These are phyloP conservation scores for Podospora fimiseda DNA, from an alignment of 495 filamentous ascomycete species.

Conservation along the genomic window DNA sequence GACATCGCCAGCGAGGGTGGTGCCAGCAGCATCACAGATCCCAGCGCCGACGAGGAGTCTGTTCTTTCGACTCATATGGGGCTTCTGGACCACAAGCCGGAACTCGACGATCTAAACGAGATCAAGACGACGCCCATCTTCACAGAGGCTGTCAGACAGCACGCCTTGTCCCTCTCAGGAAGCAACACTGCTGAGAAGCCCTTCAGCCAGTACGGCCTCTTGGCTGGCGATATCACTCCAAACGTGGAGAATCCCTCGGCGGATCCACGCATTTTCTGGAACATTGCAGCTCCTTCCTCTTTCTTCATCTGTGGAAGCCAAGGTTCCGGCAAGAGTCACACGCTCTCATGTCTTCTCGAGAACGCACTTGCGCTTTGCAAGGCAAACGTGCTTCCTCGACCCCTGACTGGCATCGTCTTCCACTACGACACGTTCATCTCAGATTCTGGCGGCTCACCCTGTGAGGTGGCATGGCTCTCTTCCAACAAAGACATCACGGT, in stretches of 20 bases:
- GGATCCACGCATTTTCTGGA: slow-evolving; percentile 56
- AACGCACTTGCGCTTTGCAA: slow-evolving; percentile 46
- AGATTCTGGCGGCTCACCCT: slow-evolving; percentile 47
- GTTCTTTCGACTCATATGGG: slow-evolving; percentile 8
- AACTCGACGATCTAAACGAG: slow-evolving; percentile 27
- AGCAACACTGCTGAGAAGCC: neutral
- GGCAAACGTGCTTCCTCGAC: slow-evolving; percentile 35
- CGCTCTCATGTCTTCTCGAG: slow-evolving; percentile 63
- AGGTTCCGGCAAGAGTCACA: slow-evolving; percentile 72
- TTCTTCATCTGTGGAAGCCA: slow-evolving; percentile 73
- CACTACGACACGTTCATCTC: slow-evolving; percentile 60
- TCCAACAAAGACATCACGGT: slow-evolving; percentile 49
- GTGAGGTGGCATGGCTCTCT: slow-evolving; percentile 63
- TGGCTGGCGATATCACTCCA: slow-evolving; percentile 28
- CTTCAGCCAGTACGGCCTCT: slow-evolving; percentile 38
- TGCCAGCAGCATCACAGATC: neutral
- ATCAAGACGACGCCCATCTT: slow-evolving; percentile 33
- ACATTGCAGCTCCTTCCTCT: slow-evolving; percentile 60
- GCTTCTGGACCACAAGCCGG: slow-evolving; percentile 15
- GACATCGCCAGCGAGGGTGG: neutral
- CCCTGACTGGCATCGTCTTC: slow-evolving; percentile 61
- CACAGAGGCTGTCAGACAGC: slow-evolving; percentile 30
- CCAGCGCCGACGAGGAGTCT: slow-evolving; percentile 4
- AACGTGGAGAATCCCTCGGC: slow-evolving; percentile 5
- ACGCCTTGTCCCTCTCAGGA: slow-evolving; percentile 11